Evolutionary conservation across 2,329 filamentous ascomycete genomes (phyloP), one percentile per base, ranked within the genome.

Genomic region (Hirsutella thompsonii): DNA sequence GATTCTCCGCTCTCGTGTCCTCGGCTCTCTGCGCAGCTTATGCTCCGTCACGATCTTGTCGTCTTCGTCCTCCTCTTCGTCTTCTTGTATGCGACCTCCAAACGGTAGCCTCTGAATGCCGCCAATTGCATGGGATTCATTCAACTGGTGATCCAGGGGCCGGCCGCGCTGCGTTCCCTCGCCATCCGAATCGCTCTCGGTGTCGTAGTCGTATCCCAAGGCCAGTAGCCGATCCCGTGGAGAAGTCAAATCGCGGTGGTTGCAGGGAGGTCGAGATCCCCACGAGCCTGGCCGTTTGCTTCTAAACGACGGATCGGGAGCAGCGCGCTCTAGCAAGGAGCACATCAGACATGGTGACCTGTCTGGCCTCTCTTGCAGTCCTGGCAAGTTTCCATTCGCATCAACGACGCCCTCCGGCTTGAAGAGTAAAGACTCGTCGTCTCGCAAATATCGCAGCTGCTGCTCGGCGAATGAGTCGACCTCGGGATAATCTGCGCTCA

Each of bases 351-450:
- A 48, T 11, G 40, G n/a, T 11, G 41, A 33, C n/a, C 18, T 40
- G 6, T 34, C 35, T 1, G 32, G 8, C 8, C 37, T 23, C 2
- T 47, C 42, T 16, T 52, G 51, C n/a, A 55, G 41, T n/a, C 52
- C 51, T 3, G 52, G 64, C 1, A 68, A 50, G 39, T 60, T 53
- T 32, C 51, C 47, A 3, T 60, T 56, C 1, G 47, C 45, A 11
- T 51, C 42, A 0, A 62, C 62, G 30, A 61, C 66, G 0, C 62
- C 59, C 0, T 36, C 40, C 9, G 61, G 54, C 10, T 51, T 52
- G 43, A 66, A 64, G 0, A 66, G 46, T 0, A 66, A 51, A 4
- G 57, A 54, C 37, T 64, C 59, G 34, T 64, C 63, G 18, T 55
- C 55, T 11, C 55, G 54, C 8, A 19, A 2, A 6, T 23, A 11